Evolutionary conservation across 2,329 filamentous ascomycete species (phyloP).

Genomic region (Diaporthe citriasiana): DNA sequence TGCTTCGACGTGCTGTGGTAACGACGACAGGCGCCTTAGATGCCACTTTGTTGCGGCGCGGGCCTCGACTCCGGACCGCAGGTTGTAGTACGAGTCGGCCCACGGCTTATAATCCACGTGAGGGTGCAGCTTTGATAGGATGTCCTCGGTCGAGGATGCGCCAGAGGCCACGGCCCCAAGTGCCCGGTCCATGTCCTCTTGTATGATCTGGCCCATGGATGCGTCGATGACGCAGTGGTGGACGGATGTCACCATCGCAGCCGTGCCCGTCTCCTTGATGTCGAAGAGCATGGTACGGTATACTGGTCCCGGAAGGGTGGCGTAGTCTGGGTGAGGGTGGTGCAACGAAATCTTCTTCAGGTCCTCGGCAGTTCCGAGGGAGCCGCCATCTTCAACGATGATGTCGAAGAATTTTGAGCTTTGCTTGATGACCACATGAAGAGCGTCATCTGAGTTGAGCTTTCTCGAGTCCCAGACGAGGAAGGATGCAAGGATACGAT

Average conservation of each 20-base stretch:
- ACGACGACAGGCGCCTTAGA: slow-evolving; percentile 25
- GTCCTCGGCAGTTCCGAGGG: slow-evolving; percentile 23
- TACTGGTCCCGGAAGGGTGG: slow-evolving; percentile 27
- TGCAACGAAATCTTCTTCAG: slow-evolving; percentile 15
- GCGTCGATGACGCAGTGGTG: slow-evolving; percentile 33
- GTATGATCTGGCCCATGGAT: slow-evolving; percentile 28
- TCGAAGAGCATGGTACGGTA: slow-evolving; percentile 36
- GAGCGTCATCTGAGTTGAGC: slow-evolving; percentile 17
- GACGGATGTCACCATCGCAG: slow-evolving; percentile 22
- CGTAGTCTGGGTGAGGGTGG: slow-evolving; percentile 33
- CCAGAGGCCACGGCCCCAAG: slow-evolving; percentile 1
- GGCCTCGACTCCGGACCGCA: slow-evolving; percentile 37
- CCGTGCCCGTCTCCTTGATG: slow-evolving; percentile 30
- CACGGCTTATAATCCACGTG: slow-evolving; percentile 44
- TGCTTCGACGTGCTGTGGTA: slow-evolving; percentile 13
- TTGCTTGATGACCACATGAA: slow-evolving; percentile 38
- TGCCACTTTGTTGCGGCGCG: slow-evolving; percentile 42
- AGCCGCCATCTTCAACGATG: slow-evolving; percentile 30
- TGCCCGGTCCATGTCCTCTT: slow-evolving; percentile 37
- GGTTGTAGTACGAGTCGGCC: slow-evolving; percentile 44
- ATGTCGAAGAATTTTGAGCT: slow-evolving; percentile 35
- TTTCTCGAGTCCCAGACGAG: slow-evolving; percentile 33
- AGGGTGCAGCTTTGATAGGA: slow-evolving; percentile 31
- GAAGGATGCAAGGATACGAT: slow-evolving; percentile 39
- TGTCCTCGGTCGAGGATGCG: slow-evolving; percentile 4